A percentile compares a stretch with the other conserved stretches of the same genome.
Conservation (phyloP, 345 rosid genomes). For the Firmiana major region DNA sequence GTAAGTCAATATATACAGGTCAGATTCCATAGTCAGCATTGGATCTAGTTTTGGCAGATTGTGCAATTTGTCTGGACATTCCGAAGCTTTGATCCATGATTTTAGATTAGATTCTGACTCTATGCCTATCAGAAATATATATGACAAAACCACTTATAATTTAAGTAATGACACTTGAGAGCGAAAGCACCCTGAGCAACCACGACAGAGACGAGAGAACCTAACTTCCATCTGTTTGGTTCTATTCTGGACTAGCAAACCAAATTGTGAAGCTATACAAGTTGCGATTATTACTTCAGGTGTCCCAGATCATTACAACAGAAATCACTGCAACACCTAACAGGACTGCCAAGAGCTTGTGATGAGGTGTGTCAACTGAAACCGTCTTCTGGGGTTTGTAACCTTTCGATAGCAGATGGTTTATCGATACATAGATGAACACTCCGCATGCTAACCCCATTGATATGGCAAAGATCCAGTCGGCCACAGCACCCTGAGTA, state of each 20-base stretch:
- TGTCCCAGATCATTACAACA: slow-evolving; percentile 79
- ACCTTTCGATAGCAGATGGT: slow-evolving; percentile 64
- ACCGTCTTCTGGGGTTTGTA: slow-evolving; percentile 33
- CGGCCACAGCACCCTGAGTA: slow-evolving; percentile 63
- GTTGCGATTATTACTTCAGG: slow-evolving; percentile 11
- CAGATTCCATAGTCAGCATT: not conserved
- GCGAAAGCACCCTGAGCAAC: not conserved
- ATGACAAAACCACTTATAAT: not conserved
- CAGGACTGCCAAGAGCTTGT: slow-evolving; percentile 55
- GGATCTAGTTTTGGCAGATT: not conserved
- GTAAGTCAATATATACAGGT: not conserved
- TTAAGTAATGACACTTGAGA: not conserved
- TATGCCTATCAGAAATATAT: not conserved
- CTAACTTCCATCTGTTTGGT: not conserved
- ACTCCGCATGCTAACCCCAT: slow-evolving; percentile 82
- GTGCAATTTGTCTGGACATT: not conserved
- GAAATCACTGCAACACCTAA: slow-evolving; percentile 59
- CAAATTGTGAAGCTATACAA: not conserved
- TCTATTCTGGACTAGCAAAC: not conserved
- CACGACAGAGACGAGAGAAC: not conserved
- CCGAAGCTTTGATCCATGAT: no score
- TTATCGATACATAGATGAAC: slow-evolving; percentile 67
- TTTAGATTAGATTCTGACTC: not conserved
- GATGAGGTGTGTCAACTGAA: slow-evolving; percentile 37
- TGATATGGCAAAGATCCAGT: slow-evolving; percentile 72